Evolutionary conservation across 139 green algal genomes (phyloP), one percentile per base, ranked within the genome.

Genomic region (Volvox africanus): DNA sequence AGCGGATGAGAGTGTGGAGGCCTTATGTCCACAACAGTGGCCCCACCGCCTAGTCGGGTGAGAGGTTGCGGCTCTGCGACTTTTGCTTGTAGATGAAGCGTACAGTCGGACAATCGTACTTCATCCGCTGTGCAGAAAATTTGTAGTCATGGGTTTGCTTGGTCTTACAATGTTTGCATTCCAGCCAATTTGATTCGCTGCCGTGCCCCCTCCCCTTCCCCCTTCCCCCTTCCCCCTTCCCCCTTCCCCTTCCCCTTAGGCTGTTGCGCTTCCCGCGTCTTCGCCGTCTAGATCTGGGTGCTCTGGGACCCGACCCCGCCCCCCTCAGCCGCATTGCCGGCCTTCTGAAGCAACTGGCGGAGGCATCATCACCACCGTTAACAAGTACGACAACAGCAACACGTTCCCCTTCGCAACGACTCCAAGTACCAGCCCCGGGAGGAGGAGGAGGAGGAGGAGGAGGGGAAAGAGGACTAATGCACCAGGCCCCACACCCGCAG

Each of bases 201-300:
- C n/a, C n/a, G n/a, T n/a, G n/a, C n/a, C n/a, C 65, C 65, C 65
- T 11, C 65, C 9, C 37, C 37, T 26, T 50, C 21, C 11, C 79
- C 16, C 79, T 20, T 67, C 11, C 36, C 11, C 82, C 61, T 1
- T 18, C 61, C n/a, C 5, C 61, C 82, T 20, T 73, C 1, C 30
- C 61, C 16, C 61, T 62, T 5, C 21, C 14, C 61, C 82, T 36
- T 19, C 83, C 1, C 69, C 36, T 12, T 71, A 89, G 85, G 18
- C 69, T 89, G 33, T 19, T 67, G 14, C 85, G 85, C 85, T 89
- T 89, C 85, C 85, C 85, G 69, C n/a, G 44, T 18, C 69, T 89
- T 20, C 9, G 36, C 0, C 44, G 69, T 20, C 69, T 89, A 28
- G 85, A 89, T 37, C 44, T 89, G 69, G 69, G 85, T 44, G 55